Conservation (phyloP, 2,329 filamentous ascomycete species). For the Fusarium clavum region DNA sequence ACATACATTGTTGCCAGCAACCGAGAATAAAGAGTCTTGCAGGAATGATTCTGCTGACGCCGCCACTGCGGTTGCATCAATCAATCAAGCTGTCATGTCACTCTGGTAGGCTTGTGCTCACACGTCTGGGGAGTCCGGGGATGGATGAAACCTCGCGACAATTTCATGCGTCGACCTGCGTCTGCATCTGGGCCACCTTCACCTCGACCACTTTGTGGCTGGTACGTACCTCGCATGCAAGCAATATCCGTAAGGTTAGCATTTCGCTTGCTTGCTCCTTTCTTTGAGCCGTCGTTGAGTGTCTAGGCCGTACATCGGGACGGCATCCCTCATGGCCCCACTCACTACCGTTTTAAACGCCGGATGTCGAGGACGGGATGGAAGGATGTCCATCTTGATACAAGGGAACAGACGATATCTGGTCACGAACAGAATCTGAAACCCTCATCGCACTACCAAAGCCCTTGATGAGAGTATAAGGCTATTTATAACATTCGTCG, state of each 20-base stretch:
- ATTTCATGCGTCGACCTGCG: constrained; percentile 23
- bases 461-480: neutral
- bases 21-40: constrained; percentile 5
- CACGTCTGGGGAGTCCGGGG: constrained; percentile 3
- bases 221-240: constrained; percentile 23
- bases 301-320: constrained; percentile 7
- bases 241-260: constrained; percentile 1
- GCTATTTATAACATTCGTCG: constrained; percentile 5
- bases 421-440: neutral
- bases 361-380: constrained; percentile 1
- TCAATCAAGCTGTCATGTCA: neutral
- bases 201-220: neutral
- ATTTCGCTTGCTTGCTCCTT: constrained; percentile 13
- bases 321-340: constrained; percentile 5
- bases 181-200: constrained; percentile 15
- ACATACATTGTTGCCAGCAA: constrained; percentile 1
- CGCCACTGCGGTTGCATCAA: constrained; percentile 20
- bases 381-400: constrained; percentile 2
- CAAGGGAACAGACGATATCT: neutral
- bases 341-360: constrained; percentile 28
- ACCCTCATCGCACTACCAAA: neutral
- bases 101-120: neutral
- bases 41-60: constrained; percentile 5
- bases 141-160: constrained; percentile 25
- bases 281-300: constrained; percentile 12